Evolutionary conservation across 106 monocot genomes (phyloP).

Genomic region (Hemerocallis citrina): DNA sequence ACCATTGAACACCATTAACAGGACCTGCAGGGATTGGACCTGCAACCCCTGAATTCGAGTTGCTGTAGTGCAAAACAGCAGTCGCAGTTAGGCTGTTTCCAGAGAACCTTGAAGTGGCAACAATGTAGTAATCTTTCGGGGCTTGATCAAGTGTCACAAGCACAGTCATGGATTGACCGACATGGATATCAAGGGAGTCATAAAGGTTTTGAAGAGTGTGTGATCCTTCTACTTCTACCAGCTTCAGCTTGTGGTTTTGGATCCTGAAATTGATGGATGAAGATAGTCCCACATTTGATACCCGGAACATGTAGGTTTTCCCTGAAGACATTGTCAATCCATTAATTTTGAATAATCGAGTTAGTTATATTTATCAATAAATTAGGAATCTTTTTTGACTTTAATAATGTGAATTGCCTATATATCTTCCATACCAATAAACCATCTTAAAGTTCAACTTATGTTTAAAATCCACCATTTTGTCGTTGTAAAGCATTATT

Average conservation of each 20-base stretch:
- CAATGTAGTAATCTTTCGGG: slow-evolving; percentile 56
- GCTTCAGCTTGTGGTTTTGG: slow-evolving; percentile 54
- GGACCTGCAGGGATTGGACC: slow-evolving; percentile 45
- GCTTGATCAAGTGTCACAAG: slow-evolving; percentile 60
- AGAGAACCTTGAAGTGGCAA: slow-evolving; percentile 61
- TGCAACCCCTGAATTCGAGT: slow-evolving; percentile 38
- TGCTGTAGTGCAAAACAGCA: slow-evolving; percentile 54
- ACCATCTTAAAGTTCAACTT: no score
- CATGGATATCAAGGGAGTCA: slow-evolving; percentile 72
- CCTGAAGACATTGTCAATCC: slow-evolving; percentile 45
- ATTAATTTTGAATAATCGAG: no score
- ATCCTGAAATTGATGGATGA: slow-evolving; percentile 77
- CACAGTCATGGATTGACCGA: slow-evolving; percentile 56
- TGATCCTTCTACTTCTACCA: slow-evolving; percentile 76
- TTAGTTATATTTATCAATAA: no score
- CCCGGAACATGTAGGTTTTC: slow-evolving; percentile 66
- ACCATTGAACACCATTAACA: slow-evolving; percentile 17
- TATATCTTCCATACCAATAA: no score
- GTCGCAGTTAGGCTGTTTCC: slow-evolving; percentile 25
- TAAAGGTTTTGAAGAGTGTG: slow-evolving; percentile 59
- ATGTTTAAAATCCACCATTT: no score
- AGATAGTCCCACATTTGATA: slow-evolving; percentile 72
- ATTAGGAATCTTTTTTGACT: no score
- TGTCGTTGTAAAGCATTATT: no score
- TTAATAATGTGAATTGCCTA: no score